Percentiles rank a stretch among this genome's conserved stretches.
Conservation (phyloP, 352 stramenopile genomes). For the Sclerospora graminicola region DNA sequence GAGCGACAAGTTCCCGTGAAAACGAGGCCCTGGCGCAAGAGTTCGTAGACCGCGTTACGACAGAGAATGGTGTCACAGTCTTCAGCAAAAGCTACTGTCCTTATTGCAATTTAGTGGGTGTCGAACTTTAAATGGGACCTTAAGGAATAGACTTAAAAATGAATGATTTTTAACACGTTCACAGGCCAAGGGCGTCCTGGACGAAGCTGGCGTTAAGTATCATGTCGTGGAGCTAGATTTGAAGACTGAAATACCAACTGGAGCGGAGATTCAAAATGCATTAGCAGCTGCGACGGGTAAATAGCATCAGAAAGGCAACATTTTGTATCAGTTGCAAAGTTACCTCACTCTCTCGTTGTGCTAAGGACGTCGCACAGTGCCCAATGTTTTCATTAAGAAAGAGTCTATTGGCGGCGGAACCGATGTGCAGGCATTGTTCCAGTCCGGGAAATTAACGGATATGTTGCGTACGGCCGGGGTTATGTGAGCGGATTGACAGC, state of each 20-base stretch:
- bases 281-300: constrained; percentile 81
- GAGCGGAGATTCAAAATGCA: constrained; percentile 81
- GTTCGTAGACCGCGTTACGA: constrained; percentile 44
- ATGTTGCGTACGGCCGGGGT: constrained; percentile 63
- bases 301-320: neutral
- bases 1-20: constrained; percentile 29
- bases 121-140: too few relatives aligned
- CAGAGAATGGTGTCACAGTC: constrained; percentile 41
- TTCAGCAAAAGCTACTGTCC: constrained; percentile 94
- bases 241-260: constrained; percentile 44
- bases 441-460: constrained; percentile 81
- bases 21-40: constrained; percentile 39
- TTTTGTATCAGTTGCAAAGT: neutral
- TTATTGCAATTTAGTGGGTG: constrained; percentile 74
- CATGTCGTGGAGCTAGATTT: constrained; percentile 59
- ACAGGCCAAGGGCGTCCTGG: constrained; percentile 83
- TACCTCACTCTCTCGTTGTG: neutral
- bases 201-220: constrained; percentile 38
- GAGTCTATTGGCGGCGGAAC: constrained; percentile 90
- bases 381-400: constrained; percentile 95
- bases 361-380: constrained; percentile 86
- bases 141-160: neutral
- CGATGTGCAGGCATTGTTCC: constrained; percentile 81
- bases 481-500: neutral
- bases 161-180: neutral